phyloP scores from a whole-genome alignment of 2,329 filamentous ascomycete species.

The Colletotrichum theobromicola region DNA sequence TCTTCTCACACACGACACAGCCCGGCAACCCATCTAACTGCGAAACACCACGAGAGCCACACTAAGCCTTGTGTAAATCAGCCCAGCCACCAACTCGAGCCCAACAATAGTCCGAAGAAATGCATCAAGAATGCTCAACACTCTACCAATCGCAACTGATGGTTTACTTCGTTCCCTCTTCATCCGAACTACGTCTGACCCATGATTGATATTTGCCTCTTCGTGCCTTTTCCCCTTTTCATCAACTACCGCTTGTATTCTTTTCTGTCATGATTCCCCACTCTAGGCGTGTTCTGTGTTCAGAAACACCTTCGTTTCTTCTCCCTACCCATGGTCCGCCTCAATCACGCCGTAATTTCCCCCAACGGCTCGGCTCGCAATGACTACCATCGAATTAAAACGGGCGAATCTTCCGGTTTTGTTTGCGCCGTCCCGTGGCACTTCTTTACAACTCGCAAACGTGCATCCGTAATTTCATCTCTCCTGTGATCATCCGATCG shows the following conservation, averaged over 20 bases:
- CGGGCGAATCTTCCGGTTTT: background rate
- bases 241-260: background rate
- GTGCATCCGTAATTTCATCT: background rate
- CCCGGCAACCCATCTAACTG: background rate
- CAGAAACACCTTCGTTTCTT: background rate
- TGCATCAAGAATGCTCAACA: too few relatives aligned
- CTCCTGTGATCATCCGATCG: background rate
- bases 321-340: background rate
- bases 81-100: background rate
- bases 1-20: background rate
- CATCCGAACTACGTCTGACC: background rate
- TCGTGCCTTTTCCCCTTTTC: background rate
- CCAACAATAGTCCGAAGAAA: too few relatives aligned
- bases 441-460: background rate
- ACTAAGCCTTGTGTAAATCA: background rate
- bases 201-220: background rate
- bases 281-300: background rate
- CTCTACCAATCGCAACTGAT: background rate
- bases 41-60: background rate
- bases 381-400: background rate
- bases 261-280: background rate
- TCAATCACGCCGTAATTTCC: background rate
- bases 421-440: background rate
- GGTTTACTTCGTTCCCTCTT: background rate
- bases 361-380: background rate